Conservation (phyloP, 495 filamentous ascomycete genomes). For the Chaetomium tenue region DNA sequence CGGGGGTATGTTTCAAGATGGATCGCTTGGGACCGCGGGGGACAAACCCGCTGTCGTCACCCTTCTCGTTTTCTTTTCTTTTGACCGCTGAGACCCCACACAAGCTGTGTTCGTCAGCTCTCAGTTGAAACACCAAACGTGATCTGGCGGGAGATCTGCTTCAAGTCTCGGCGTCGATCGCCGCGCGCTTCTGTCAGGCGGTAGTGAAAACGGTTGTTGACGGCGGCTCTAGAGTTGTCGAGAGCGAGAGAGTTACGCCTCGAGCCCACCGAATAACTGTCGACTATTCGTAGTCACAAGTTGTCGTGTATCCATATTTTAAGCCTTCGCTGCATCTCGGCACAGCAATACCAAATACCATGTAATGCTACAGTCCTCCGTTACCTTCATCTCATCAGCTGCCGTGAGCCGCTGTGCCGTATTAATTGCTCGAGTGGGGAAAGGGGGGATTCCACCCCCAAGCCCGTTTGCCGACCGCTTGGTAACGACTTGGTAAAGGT, state of each 20-base stretch:
- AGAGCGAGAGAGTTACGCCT: too few species aligned
- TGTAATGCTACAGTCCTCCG: too few species aligned
- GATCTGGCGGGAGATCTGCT: conserved; percentile 14
- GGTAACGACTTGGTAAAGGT: neutral
- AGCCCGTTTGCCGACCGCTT: neutral
- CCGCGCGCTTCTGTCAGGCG: neutral
- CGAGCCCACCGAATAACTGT: too few species aligned
- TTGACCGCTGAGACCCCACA: neutral
- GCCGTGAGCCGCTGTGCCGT: conserved; percentile 6
- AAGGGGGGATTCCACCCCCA: neutral
- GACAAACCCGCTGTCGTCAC: conserved; percentile 6
- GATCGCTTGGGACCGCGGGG: neutral
- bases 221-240: too few species aligned
- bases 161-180: conserved; percentile 10
- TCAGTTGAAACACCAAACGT: neutral
- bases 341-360: neutral
- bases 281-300: neutral
- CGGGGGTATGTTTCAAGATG: conserved; percentile 12
- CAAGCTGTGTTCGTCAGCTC: conserved; percentile 6
- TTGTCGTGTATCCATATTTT: conserved; percentile 2
- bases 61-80: neutral
- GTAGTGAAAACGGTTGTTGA: neutral
- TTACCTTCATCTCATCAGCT: neutral
- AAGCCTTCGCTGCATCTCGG: neutral
- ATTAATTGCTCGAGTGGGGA: conserved; percentile 7